phyloP scores from a whole-genome alignment of 345 rosid species.

The Euphorbia peplus region DNA sequence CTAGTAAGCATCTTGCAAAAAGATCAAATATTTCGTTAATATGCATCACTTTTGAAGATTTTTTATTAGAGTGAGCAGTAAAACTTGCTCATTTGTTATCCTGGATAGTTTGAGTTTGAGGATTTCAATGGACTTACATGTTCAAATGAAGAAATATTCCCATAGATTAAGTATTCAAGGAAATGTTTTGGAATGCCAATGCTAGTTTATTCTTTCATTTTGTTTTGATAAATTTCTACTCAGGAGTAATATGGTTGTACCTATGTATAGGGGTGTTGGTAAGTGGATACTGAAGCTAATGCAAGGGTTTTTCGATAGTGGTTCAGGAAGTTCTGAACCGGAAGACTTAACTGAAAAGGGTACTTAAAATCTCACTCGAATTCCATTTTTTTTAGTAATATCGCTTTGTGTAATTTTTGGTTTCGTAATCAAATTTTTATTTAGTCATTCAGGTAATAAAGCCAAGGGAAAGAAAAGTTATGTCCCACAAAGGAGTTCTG shows the following conservation, averaged over 20 bases:
- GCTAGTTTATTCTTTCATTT: background rate
- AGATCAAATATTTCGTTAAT: background rate
- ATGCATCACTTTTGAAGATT: background rate
- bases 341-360: constrained; percentile 45
- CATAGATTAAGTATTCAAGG: background rate
- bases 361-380: constrained; percentile 19
- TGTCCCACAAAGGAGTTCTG: constrained; percentile 78
- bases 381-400: constrained; percentile 19
- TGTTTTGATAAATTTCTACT: background rate
- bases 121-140: background rate
- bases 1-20: background rate
- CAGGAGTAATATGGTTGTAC: constrained; percentile 4
- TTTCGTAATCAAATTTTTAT: background rate
- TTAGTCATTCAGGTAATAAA: constrained; percentile 41
- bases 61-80: too few species aligned
- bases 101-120: background rate
- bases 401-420: constrained; percentile 3
- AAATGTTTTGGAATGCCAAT: background rate
- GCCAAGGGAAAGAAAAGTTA: constrained; percentile 51
- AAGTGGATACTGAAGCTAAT: constrained; percentile 73
- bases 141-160: background rate
- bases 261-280: constrained; percentile 76
- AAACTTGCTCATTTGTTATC: background rate
- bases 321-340: constrained; percentile 45
- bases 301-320: constrained; percentile 58